Conservation (phyloP, 139 green algal species). For the Coccomyxa sp. region DNA sequence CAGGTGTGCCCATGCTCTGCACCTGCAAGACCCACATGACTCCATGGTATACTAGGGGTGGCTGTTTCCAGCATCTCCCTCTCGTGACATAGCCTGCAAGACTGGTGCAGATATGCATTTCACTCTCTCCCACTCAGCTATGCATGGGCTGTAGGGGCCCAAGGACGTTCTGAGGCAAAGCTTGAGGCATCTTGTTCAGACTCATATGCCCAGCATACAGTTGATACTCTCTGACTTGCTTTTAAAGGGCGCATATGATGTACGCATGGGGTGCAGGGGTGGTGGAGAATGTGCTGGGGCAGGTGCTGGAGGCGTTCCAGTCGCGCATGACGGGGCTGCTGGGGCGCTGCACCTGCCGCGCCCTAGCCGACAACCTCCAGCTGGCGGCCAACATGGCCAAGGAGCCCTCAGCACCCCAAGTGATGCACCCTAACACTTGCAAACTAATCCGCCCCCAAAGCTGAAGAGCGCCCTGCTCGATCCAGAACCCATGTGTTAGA, state of each 20-base stretch:
- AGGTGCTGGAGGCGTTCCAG: conserved; percentile 52
- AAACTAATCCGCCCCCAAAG: neutral
- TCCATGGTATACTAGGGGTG: no score
- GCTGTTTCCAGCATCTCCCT: no score
- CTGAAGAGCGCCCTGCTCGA: neutral
- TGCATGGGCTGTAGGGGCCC: no score
- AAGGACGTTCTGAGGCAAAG: no score
- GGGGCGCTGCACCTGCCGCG: conserved; percentile 4
- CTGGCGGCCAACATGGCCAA: conserved; percentile 51
- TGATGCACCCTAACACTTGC: no score
- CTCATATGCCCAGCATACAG: neutral
- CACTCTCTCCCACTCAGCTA: no score
- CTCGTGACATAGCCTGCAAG: no score
- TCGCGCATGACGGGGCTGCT: neutral
- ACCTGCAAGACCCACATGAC: no score
- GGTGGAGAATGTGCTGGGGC: conserved; percentile 57
- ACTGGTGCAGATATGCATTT: no score
- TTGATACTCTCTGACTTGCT: neutral
- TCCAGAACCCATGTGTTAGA: neutral
- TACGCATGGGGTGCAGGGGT: conserved; percentile 37
- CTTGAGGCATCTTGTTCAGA: neutral
- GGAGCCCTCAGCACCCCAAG: conserved; percentile 52
- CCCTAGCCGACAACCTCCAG: conserved; percentile 21
- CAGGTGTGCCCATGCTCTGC: conserved; percentile 21
- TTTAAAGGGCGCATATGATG: neutral